Conservation (phyloP, 306 rosid genomes). For the Betula pendula region DNA sequence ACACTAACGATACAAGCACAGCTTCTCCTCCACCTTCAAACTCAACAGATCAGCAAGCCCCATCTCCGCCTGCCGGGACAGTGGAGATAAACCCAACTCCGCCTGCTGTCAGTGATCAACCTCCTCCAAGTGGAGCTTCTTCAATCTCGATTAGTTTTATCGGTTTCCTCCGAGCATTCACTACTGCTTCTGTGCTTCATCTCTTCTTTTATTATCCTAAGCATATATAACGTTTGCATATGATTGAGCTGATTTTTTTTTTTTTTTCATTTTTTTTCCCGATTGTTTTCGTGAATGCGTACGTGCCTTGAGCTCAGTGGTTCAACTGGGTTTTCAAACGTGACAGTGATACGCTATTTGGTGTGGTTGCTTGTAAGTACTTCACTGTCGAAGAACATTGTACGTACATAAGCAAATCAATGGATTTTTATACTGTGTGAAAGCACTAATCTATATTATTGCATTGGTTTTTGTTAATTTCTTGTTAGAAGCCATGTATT, state of each 20-base stretch:
- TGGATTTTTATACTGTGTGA: conserved; percentile 27
- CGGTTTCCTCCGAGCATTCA: conserved; percentile 65
- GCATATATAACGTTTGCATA: conserved; percentile 18
- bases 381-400: conserved; percentile 25
- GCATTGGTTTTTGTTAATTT: no score
- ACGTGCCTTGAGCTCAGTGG: conserved; percentile 36
- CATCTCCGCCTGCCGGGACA: conserved; percentile 44
- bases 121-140: conserved; percentile 59
- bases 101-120: conserved; percentile 49
- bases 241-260: conserved; percentile 14
- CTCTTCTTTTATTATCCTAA: conserved; percentile 45
- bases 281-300: conserved; percentile 5
- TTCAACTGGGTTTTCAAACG: conserved; percentile 38
- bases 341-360: conserved; percentile 23
- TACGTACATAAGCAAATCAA: conserved; percentile 38
- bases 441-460: not conserved
- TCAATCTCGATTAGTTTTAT: conserved; percentile 44
- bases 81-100: conserved; percentile 43
- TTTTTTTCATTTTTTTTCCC: not conserved
- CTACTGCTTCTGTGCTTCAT: conserved; percentile 61
- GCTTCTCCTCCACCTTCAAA: conserved; percentile 51
- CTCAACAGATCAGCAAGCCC: no score
- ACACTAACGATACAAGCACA: conserved; percentile 33
- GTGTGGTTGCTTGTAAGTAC: conserved; percentile 34
- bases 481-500: no score